phyloP scores from a whole-genome alignment of 768 basidiomycete genomes.

The Leucocoprinus leucothites region DNA sequence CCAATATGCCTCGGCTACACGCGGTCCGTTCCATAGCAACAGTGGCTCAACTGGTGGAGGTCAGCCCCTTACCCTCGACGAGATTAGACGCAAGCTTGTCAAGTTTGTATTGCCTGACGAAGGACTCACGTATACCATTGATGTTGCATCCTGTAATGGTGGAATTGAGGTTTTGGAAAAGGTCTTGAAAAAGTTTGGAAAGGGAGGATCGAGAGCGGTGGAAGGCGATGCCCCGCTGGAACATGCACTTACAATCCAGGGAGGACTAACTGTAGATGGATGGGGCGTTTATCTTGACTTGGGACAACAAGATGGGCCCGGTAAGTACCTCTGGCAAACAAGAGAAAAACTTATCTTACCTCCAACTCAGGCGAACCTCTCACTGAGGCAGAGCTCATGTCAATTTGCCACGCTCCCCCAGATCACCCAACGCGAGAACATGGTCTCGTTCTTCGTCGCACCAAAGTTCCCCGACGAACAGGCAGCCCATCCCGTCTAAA shows the following conservation, averaged over 20 bases:
- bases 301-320: conserved; percentile 48
- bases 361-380: conserved; percentile 59
- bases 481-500: conserved; percentile 37
- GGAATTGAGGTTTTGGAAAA: conserved; percentile 87
- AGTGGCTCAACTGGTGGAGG: conserved; percentile 18
- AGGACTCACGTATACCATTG: conserved; percentile 71
- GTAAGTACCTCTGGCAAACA: conserved; percentile 31
- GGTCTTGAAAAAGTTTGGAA: conserved; percentile 88
- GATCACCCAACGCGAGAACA: conserved; percentile 78
- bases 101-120: conserved; percentile 88
- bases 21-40: conserved; percentile 50
- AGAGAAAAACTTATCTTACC: conserved; percentile 4
- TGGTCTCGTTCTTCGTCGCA: conserved; percentile 67
- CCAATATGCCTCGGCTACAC: conserved; percentile 51
- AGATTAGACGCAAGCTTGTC: conserved; percentile 78
- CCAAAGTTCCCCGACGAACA: conserved; percentile 33
- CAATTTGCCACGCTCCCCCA: conserved; percentile 78
- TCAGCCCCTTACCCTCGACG: conserved; percentile 50
- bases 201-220: conserved; percentile 42
- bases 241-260: conserved; percentile 35
- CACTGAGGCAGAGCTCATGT: conserved; percentile 76
- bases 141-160: conserved; percentile 75
- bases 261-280: conserved; percentile 79
- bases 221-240: conserved; percentile 38
- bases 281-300: conserved; percentile 83